Evolutionary conservation across 1,284 basidiomycete genomes (phyloP).

Genomic region (Ganoderma sp.): DNA sequence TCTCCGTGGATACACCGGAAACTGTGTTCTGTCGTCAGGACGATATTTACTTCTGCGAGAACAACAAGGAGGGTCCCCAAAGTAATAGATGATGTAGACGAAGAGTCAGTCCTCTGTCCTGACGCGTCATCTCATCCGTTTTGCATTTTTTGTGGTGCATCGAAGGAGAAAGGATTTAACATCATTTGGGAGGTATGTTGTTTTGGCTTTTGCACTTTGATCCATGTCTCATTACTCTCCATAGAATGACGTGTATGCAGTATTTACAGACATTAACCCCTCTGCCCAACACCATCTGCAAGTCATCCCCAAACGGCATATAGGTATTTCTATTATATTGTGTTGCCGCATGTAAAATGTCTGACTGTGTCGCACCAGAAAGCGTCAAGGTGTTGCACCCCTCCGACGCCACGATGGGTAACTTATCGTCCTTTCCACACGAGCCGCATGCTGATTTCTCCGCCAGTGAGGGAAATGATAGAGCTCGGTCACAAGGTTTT

Average conservation of each 20-base stretch:
- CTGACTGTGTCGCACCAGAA: constrained; percentile 16
- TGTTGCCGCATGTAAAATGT: neutral
- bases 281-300: constrained; percentile 67
- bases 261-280: constrained; percentile 69
- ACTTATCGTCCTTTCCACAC: neutral
- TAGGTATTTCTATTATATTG: constrained; percentile 46
- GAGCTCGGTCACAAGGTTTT: constrained; percentile 60
- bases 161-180: constrained; percentile 60
- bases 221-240: neutral
- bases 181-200: constrained; percentile 62
- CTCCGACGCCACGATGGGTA: constrained; percentile 57
- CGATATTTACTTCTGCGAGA: constrained; percentile 7
- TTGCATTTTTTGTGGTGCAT: constrained; percentile 64
- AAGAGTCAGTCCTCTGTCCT: constrained; percentile 22
- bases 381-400: constrained; percentile 37
- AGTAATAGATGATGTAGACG: constrained; percentile 21
- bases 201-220: too few species aligned
- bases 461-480: constrained; percentile 65
- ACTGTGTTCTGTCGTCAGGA: constrained; percentile 11
- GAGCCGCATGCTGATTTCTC: neutral
- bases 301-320: constrained; percentile 68
- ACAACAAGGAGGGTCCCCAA: neutral
- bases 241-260: constrained; percentile 64
- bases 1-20: constrained; percentile 3
- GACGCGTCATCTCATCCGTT: constrained; percentile 11